Percentiles rank a stretch among this genome's conserved stretches.
Conservation (phyloP, 1,284 basidiomycete genomes). For the Apiotrichum veenhuisii region DNA sequence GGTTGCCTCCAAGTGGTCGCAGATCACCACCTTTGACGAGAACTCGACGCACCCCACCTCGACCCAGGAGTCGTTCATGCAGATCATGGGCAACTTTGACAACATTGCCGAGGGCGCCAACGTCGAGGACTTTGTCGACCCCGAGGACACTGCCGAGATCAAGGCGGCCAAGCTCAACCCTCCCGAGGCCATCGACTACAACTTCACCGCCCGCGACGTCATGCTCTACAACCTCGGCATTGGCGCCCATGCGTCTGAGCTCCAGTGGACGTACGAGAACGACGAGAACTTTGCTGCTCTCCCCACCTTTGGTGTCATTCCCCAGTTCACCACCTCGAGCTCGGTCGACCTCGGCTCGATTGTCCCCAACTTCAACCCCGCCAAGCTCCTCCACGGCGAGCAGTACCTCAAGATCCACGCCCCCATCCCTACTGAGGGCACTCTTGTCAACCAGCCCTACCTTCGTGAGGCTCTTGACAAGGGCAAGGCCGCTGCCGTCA, state of each 20-base stretch:
- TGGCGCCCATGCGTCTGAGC: slow-evolving; percentile 89
- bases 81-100: slow-evolving; percentile 76
- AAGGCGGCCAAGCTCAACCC: slow-evolving; percentile 70
- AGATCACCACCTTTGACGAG: slow-evolving; percentile 77
- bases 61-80: slow-evolving; percentile 67
- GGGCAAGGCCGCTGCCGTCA: slow-evolving; percentile 89
- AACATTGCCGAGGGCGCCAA: slow-evolving; percentile 62
- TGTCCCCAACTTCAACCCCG: slow-evolving; percentile 85
- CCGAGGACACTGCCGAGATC: slow-evolving; percentile 81
- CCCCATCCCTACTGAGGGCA: slow-evolving; percentile 79
- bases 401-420: slow-evolving; percentile 88
- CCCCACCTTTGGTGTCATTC: slow-evolving; percentile 93
- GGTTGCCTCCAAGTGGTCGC: slow-evolving; percentile 70
- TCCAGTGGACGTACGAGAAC: slow-evolving; percentile 88
- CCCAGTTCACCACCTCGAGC: slow-evolving; percentile 72
- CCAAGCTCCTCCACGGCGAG: slow-evolving; percentile 96
- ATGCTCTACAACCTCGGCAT: slow-evolving; percentile 95
- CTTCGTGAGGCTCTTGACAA: slow-evolving; percentile 52
- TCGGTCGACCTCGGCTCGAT: slow-evolving; percentile 73
- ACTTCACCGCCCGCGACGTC: slow-evolving; percentile 83
- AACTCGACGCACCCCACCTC: slow-evolving; percentile 68
- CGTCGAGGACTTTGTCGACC: slow-evolving; percentile 64
- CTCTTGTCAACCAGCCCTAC: slow-evolving; percentile 70
- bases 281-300: slow-evolving; percentile 78
- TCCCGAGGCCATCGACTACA: slow-evolving; percentile 60